Conservation (phyloP, 257 asterid species). For the Paulownia fortunei region DNA sequence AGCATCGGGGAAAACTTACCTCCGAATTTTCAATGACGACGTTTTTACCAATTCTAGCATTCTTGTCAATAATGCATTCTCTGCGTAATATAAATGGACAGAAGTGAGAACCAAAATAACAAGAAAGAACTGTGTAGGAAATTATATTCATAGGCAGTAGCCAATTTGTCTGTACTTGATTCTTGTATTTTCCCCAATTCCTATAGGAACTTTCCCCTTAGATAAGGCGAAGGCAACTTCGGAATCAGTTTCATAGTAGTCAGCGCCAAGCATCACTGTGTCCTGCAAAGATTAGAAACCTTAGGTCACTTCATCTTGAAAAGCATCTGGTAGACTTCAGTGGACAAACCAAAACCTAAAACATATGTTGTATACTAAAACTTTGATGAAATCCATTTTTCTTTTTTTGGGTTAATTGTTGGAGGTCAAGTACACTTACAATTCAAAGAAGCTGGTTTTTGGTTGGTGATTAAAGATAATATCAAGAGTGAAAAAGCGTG, state of each 20-base stretch:
- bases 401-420: no score
- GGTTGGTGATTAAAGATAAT: background rate
- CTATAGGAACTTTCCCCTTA: conserved; percentile 85
- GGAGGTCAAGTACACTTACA: no score
- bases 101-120: conserved; percentile 17
- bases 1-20: conserved; percentile 50
- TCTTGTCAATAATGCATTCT: conserved; percentile 93
- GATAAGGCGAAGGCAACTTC: conserved; percentile 71
- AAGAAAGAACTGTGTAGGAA: conserved; percentile 8
- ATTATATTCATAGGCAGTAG: conserved; percentile 23
- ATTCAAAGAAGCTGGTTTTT: background rate
- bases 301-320: conserved; percentile 15
- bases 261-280: conserved; percentile 97
- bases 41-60: conserved; percentile 89
- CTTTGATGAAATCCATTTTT: no score
- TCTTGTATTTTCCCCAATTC: conserved; percentile 95
- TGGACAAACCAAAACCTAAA: background rate
- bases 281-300: conserved; percentile 55
- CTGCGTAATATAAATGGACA: conserved; percentile 47
- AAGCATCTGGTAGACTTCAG: background rate
- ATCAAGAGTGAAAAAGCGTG: background rate
- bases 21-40: conserved; percentile 85
- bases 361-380: background rate
- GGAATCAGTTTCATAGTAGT: conserved; percentile 83
- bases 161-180: conserved; percentile 59